A percentile compares a stretch with the other conserved stretches of the same genome.
Evolutionary conservation across 192 early-diverging fungal species (phyloP).

Genomic region (Chytriomyces sp.): DNA sequence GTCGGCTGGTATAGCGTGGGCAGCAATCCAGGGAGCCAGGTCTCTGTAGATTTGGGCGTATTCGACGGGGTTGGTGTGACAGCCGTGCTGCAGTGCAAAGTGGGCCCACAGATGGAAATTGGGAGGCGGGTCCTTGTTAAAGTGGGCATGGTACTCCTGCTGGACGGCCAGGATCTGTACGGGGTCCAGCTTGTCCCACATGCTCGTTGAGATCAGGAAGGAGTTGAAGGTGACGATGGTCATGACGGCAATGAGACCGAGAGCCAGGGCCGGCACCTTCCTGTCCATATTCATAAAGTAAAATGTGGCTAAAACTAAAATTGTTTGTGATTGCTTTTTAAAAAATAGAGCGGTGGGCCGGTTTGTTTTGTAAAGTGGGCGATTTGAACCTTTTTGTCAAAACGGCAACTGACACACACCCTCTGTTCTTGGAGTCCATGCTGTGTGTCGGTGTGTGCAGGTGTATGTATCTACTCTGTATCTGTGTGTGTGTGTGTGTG

Average conservation of each 20-base stretch:
- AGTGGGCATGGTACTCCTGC: not conserved
- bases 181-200: not conserved
- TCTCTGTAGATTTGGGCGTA: slow-evolving; percentile 30
- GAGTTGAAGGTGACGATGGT: not conserved
- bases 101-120: not conserved
- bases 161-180: not conserved
- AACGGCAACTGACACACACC: too few species aligned
- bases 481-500: too few species aligned
- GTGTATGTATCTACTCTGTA: too few species aligned
- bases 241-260: not conserved
- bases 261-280: not conserved
- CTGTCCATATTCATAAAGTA: not conserved
- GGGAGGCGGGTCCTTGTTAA: not conserved
- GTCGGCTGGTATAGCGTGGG: not conserved
- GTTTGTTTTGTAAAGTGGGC: too few species aligned
- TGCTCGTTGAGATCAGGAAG: not conserved
- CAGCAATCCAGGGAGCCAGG: not conserved
- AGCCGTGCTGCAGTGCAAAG: not conserved
- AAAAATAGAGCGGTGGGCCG: too few species aligned
- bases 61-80: not conserved
- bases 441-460: too few species aligned
- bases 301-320: not conserved
- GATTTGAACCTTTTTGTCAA: too few species aligned
- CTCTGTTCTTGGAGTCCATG: too few species aligned
- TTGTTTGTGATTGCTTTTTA: not conserved